Evolutionary conservation across 2,329 filamentous ascomycete genomes (phyloP).

Genomic region (Sclerotinia subarctica): DNA sequence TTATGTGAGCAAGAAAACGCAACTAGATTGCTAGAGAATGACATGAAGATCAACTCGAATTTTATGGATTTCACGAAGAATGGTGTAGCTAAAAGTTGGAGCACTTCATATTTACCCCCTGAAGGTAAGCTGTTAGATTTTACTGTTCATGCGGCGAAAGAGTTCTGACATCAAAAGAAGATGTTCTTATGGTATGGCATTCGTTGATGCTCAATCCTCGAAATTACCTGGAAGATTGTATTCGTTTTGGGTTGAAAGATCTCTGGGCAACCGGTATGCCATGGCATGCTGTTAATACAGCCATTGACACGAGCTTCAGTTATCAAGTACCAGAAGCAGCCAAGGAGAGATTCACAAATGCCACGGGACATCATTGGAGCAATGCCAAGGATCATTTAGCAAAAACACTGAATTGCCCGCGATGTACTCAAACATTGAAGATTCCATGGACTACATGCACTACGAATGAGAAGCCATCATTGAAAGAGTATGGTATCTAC

Average conservation of each 20-base stretch:
- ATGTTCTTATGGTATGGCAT: conserved; percentile 79
- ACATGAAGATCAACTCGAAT: conserved; percentile 24
- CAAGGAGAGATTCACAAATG: conserved; percentile 46
- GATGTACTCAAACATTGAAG: conserved; percentile 44
- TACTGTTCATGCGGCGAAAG: background rate
- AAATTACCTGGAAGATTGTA: conserved; percentile 69
- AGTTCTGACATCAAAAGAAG: conserved; percentile 40
- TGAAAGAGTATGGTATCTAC: conserved; percentile 33
- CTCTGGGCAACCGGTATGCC: conserved; percentile 64
- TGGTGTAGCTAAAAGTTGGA: conserved; percentile 38
- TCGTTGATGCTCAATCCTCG: conserved; percentile 75
- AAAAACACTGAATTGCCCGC: conserved; percentile 55
- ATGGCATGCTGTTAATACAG: conserved; percentile 57
- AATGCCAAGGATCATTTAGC: conserved; percentile 50
- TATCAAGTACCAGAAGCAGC: conserved; percentile 50
- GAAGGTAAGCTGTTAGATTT: conserved; percentile 48
- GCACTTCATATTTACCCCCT: conserved; percentile 44
- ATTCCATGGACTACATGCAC: conserved; percentile 61
- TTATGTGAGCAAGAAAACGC: conserved; percentile 26
- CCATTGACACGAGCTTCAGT: conserved; percentile 58
- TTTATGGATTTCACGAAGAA: conserved; percentile 20
- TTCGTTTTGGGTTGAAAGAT: conserved; percentile 53
- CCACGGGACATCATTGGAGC: conserved; percentile 56
- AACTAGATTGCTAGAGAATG: conserved; percentile 29
- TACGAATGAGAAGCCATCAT: conserved; percentile 39